Conservation (phyloP, 1,139 yeast genomes). For the Protomyces arabidopsidicola region DNA sequence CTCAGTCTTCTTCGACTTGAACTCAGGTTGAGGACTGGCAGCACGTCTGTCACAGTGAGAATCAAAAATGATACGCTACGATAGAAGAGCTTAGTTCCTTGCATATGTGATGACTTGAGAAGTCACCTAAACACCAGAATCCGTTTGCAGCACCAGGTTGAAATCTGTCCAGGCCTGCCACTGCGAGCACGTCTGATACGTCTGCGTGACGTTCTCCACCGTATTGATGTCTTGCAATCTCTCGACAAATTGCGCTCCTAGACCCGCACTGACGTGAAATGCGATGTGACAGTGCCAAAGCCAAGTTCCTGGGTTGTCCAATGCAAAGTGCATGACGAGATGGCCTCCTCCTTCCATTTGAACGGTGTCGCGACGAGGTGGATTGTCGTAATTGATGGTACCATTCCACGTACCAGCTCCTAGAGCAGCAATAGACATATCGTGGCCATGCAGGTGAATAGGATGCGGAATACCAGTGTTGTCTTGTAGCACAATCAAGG, state of each 20-base stretch:
- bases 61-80: too few species aligned
- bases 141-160: neutral
- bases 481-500: neutral
- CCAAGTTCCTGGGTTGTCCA: slow-evolving; percentile 81
- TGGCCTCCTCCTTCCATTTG: slow-evolving; percentile 59
- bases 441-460: slow-evolving; percentile 59
- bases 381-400: slow-evolving; percentile 53
- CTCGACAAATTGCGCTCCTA: neutral
- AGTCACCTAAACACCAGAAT: neutral
- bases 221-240: neutral
- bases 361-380: slow-evolving; percentile 63
- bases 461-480: slow-evolving; percentile 47
- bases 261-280: neutral
- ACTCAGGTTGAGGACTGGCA: too few species aligned
- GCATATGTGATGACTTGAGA: too few species aligned
- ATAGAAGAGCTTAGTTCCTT: too few species aligned
- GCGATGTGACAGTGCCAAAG: slow-evolving; percentile 43
- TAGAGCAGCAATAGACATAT: slow-evolving; percentile 51
- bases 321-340: slow-evolving; percentile 56
- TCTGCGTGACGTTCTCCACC: neutral
- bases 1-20: too few species aligned
- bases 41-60: too few species aligned
- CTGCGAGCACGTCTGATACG: neutral
- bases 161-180: neutral
- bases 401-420: slow-evolving; percentile 53